Conservation (phyloP, 2,329 filamentous ascomycete genomes). For the Sarocladium kiliense region DNA sequence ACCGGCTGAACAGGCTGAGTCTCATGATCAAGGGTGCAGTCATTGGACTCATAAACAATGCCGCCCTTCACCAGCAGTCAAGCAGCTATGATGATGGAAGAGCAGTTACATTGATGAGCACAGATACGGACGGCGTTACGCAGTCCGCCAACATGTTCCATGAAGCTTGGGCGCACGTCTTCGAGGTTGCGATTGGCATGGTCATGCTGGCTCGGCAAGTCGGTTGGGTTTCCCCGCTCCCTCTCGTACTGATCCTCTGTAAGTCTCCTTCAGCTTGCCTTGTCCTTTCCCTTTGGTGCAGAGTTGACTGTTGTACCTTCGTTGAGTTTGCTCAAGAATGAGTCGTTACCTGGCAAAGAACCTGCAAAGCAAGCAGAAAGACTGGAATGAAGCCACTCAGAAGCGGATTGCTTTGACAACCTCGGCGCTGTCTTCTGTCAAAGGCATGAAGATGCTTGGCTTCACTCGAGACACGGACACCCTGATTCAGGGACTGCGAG, state of each 20-base stretch:
- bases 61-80: constrained; percentile 18
- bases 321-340: constrained; percentile 37
- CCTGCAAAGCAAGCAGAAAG: constrained; percentile 28
- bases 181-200: constrained; percentile 36
- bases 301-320: too few species aligned
- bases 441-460: constrained; percentile 35
- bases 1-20: constrained; percentile 24
- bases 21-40: constrained; percentile 29
- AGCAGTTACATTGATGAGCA: constrained; percentile 34
- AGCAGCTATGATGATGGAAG: constrained; percentile 24
- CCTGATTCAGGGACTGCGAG: constrained; percentile 21
- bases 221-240: constrained; percentile 36
- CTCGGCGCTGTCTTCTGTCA: constrained; percentile 29
- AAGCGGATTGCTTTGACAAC: constrained; percentile 30
- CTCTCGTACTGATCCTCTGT: constrained; percentile 35
- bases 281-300: background rate
- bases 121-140: constrained; percentile 30
- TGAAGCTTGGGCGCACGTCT: constrained; percentile 35
- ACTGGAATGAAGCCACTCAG: constrained; percentile 36
- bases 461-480: constrained; percentile 16
- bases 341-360: constrained; percentile 34
- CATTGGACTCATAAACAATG: constrained; percentile 29
- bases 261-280: constrained; percentile 18
- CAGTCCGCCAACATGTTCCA: constrained; percentile 30
- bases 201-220: constrained; percentile 31